Conservation (phyloP, 805 yeast genomes). For the Starmera amethionina region DNA sequence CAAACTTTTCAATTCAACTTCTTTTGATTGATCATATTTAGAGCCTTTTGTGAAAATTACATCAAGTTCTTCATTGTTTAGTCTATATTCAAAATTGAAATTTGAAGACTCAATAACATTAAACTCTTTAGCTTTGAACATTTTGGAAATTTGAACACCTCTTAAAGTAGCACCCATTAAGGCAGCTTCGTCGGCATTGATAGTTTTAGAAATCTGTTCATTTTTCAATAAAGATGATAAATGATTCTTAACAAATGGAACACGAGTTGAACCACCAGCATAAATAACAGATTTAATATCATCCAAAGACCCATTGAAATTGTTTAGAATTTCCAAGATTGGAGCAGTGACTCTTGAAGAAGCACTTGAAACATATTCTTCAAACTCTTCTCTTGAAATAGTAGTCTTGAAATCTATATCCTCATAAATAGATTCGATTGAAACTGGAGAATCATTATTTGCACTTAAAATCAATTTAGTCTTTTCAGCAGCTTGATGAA, state of each 20-base stretch:
- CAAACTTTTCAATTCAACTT: slow-evolving; percentile 28
- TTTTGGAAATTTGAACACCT: slow-evolving; percentile 65
- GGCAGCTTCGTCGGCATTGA: slow-evolving; percentile 93
- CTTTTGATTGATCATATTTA: slow-evolving; percentile 21
- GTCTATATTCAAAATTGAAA: slow-evolving; percentile 34
- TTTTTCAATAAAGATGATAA: slow-evolving; percentile 46
- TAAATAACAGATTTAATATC: slow-evolving; percentile 60
- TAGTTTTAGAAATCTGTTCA: slow-evolving; percentile 62
- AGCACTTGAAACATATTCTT: slow-evolving; percentile 36
- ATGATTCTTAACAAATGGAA: slow-evolving; percentile 73
- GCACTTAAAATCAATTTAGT: slow-evolving; percentile 84
- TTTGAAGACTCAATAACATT: slow-evolving; percentile 46
- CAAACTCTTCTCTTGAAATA: slow-evolving; percentile 77
- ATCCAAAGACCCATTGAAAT: slow-evolving; percentile 18
- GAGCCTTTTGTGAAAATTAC: slow-evolving; percentile 41
- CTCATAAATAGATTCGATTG: slow-evolving; percentile 63
- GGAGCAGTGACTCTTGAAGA: slow-evolving; percentile 42
- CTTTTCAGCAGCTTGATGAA: slow-evolving; percentile 80
- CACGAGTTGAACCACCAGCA: slow-evolving; percentile 86
- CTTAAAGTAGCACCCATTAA: slow-evolving; percentile 84
- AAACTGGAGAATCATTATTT: slow-evolving; percentile 66
- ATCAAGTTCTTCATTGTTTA: slow-evolving; percentile 17
- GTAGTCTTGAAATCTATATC: slow-evolving; percentile 65
- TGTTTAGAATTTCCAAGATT: slow-evolving; percentile 37
- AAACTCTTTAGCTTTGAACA: slow-evolving; percentile 55